phyloP scores from a whole-genome alignment of 2,329 filamentous ascomycete genomes.

The Verticillium zaregamsianum region DNA sequence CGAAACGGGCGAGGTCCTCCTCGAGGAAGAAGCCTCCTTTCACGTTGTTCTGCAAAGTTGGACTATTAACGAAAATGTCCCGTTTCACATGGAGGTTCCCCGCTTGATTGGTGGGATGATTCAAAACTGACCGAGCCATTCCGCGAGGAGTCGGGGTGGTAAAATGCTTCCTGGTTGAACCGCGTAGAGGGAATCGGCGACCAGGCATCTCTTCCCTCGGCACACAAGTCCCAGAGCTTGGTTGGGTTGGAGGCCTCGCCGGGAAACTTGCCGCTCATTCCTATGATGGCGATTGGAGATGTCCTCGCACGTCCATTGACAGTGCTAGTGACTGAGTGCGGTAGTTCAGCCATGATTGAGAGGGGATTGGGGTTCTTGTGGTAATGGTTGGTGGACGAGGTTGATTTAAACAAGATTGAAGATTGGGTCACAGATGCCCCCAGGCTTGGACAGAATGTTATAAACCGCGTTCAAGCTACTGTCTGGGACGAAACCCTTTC shows the following conservation, averaged over 20 bases:
- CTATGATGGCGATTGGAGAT: conserved; percentile 33
- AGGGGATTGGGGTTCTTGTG: too few relatives aligned
- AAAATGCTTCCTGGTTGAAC: conserved; percentile 25
- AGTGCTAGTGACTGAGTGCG: too few relatives aligned
- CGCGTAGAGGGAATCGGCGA: conserved; percentile 38
- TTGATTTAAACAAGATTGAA: too few relatives aligned
- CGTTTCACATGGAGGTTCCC: conserved; percentile 21
- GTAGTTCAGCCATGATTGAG: too few relatives aligned
- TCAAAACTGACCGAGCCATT: conserved; percentile 5
- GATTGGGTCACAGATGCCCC: too few relatives aligned
- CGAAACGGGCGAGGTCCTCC: conserved; percentile 24
- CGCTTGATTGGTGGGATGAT: conserved; percentile 25
- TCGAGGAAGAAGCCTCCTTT: conserved; percentile 22
- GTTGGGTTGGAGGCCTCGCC: neutral
- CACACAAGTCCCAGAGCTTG: conserved; percentile 27
- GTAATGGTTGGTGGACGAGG: too few relatives aligned
- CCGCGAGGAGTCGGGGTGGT: conserved; percentile 1
- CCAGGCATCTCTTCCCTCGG: conserved; percentile 26
- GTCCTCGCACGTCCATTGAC: too few relatives aligned
- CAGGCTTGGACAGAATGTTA: too few relatives aligned
- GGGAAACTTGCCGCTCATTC: conserved; percentile 14
- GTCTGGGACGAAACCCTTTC: too few relatives aligned
- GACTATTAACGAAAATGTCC: conserved; percentile 12
- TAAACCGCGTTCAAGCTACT: too few relatives aligned
- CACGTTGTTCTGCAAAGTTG: conserved; percentile 15